These are phyloP conservation scores for Russula lepida DNA, from an alignment of 768 basidiomycete genomes.

Conservation along the genomic window DNA sequence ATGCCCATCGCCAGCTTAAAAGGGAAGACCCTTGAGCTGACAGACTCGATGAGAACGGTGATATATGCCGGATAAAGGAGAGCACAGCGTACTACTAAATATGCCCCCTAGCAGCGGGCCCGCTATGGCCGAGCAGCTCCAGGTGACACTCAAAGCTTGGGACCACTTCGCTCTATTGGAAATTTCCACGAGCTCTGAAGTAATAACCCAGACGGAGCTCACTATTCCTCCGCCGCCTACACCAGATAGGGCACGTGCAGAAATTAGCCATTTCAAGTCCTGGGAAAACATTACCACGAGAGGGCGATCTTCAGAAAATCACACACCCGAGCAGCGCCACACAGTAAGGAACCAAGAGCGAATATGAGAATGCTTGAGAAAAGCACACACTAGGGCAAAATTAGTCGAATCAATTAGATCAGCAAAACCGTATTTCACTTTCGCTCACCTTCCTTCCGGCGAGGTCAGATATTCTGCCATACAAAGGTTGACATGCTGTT, in stretches of 20 bases:
- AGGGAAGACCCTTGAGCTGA: constrained; percentile 20
- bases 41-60: not conserved
- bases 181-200: constrained; percentile 72
- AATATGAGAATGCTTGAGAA: constrained; percentile 71
- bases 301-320: constrained; percentile 2
- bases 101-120: constrained; percentile 77
- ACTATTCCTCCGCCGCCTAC: constrained; percentile 86
- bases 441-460: constrained; percentile 63
- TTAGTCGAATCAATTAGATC: constrained; percentile 4
- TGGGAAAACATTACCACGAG: constrained; percentile 25
- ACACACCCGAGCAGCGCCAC: constrained; percentile 62
- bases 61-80: not conserved
- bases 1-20: constrained; percentile 77
- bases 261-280: constrained; percentile 57
- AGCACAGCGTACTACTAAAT: constrained; percentile 55
- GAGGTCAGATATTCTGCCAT: constrained; percentile 72
- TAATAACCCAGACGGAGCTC: constrained; percentile 78
- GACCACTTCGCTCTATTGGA: constrained; percentile 72
- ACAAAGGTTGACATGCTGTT: constrained; percentile 77
- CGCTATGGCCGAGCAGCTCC: constrained; percentile 79
- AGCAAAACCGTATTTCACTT: constrained; percentile 18
- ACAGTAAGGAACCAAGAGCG: constrained; percentile 68
- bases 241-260: constrained; percentile 58
- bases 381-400: constrained; percentile 45
- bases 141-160: constrained; percentile 75